A percentile compares a stretch with the other conserved stretches of the same genome.
phyloP scores from a whole-genome alignment of 2,329 filamentous ascomycete species.

The Malbranchea zuffiana region DNA sequence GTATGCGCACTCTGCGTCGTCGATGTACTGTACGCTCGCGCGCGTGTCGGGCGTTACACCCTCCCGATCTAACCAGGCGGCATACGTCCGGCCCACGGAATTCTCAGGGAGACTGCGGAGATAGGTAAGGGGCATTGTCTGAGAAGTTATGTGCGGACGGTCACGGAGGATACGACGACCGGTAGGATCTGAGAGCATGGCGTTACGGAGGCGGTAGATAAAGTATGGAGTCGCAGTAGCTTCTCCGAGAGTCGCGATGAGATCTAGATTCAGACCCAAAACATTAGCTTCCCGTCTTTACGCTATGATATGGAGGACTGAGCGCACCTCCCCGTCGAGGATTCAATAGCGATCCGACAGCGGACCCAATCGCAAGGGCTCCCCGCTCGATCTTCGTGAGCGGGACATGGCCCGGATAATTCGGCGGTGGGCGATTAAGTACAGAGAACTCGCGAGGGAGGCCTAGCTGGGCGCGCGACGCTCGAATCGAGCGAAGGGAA shows the following conservation, averaged over 20 bases:
- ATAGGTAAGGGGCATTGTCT: slow-evolving; percentile 53
- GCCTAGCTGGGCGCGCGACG: slow-evolving; percentile 5
- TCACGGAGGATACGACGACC: slow-evolving; percentile 86
- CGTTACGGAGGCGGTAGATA: slow-evolving; percentile 78
- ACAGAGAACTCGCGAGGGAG: slow-evolving; percentile 57
- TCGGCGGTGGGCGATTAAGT: slow-evolving; percentile 71
- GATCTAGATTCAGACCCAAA: slow-evolving; percentile 45
- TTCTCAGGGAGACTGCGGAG: slow-evolving; percentile 62
- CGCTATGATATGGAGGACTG: background rate
- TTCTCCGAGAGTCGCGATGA: slow-evolving; percentile 90
- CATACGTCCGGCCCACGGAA: slow-evolving; percentile 72
- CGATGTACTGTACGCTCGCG: slow-evolving; percentile 72
- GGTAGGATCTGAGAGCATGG: slow-evolving; percentile 75
- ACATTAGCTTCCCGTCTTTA: background rate
- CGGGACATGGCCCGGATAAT: slow-evolving; percentile 86
- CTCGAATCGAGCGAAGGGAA: background rate
- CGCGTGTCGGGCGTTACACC: slow-evolving; percentile 88
- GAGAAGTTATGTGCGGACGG: slow-evolving; percentile 74
- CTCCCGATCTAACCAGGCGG: slow-evolving; percentile 84
- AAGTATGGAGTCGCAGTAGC: slow-evolving; percentile 91
- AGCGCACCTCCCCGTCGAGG: slow-evolving; percentile 70
- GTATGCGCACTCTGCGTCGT: slow-evolving; percentile 91
- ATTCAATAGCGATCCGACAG: slow-evolving; percentile 53
- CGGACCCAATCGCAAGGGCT: slow-evolving; percentile 54
- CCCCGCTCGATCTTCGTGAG: slow-evolving; percentile 67